A percentile compares a stretch with the other conserved stretches of the same genome.
Evolutionary conservation across 228 moss, liverwort and hornwort genomes (phyloP).

Genomic region (Sphagnum magellanicum): DNA sequence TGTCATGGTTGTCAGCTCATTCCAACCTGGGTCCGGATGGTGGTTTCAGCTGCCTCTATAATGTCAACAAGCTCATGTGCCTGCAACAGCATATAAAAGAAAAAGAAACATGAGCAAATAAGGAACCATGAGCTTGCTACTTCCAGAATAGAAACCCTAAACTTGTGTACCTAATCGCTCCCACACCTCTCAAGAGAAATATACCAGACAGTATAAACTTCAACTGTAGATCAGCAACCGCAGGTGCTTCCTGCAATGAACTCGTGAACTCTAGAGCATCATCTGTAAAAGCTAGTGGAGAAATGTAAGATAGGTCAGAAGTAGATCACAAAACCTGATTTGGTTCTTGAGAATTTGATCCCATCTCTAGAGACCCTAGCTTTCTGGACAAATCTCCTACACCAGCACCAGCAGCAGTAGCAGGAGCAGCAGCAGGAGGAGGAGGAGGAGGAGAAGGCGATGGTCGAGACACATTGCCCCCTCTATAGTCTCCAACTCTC

Average conservation of each 20-base stretch:
- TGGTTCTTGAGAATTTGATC: slow-evolving; percentile 25
- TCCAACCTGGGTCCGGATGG: slow-evolving; percentile 89
- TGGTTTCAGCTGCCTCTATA: slow-evolving; percentile 86
- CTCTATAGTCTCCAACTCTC: slow-evolving; percentile 22
- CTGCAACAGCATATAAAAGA: slow-evolving; percentile 32
- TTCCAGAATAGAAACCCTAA: background rate
- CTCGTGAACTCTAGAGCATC: background rate
- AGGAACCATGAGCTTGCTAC: background rate
- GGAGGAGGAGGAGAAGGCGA: too few relatives aligned
- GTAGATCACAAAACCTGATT: slow-evolving; percentile 20
- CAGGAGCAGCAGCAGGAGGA: background rate
- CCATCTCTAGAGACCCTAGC: slow-evolving; percentile 25
- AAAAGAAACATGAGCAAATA: slow-evolving; percentile 1
- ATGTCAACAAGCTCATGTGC: slow-evolving; percentile 86
- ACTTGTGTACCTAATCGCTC: too few relatives aligned
- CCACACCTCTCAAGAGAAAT: too few relatives aligned
- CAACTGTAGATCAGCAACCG: too few relatives aligned
- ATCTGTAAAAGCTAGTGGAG: background rate
- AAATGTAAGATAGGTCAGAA: background rate
- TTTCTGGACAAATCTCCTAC: slow-evolving; percentile 28
- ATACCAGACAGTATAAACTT: too few relatives aligned
- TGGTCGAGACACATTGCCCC: slow-evolving; percentile 28
- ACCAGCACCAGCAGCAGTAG: slow-evolving; percentile 15
- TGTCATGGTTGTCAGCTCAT: background rate
- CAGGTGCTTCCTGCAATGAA: background rate